Percentiles rank a stretch among this genome's conserved stretches.
These are phyloP conservation scores for Micromonas pusilla DNA, from an alignment of 139 green algal genomes.

Conservation along the genomic window DNA sequence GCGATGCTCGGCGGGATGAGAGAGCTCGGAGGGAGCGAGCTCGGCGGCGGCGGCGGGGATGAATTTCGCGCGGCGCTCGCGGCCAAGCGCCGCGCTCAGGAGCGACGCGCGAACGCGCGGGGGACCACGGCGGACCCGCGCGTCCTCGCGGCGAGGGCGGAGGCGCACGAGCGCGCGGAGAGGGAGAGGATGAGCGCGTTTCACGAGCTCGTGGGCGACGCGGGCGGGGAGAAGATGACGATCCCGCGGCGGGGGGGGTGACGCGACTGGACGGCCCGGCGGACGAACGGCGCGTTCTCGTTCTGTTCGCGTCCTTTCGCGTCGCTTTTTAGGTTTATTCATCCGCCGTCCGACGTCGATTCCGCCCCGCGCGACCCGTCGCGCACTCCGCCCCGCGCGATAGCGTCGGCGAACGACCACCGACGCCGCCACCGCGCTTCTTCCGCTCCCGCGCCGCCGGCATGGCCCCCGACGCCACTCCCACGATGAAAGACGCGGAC, in stretches of 20 bases:
- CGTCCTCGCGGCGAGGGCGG: background rate
- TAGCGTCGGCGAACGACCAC: too few species aligned
- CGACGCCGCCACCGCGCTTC: too few species aligned
- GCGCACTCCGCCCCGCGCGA: too few species aligned
- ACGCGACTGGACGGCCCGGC: too few species aligned
- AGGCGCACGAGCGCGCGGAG: background rate
- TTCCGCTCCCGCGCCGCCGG: too few species aligned
- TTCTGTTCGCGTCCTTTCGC: too few species aligned
- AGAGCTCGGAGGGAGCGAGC: background rate
- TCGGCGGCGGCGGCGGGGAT: background rate
- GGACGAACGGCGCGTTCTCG: too few species aligned
- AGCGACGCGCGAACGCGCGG: background rate
- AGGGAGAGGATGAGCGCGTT: background rate
- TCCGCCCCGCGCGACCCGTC: too few species aligned
- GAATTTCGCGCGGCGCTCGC: background rate
- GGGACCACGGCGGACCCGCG: background rate
- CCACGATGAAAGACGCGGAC: background rate
- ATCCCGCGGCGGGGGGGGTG: background rate
- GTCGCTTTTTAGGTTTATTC: too few species aligned
- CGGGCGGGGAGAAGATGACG: background rate
- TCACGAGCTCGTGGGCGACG: background rate
- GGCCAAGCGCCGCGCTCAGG: background rate
- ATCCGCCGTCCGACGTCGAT: too few species aligned
- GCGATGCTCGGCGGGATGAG: background rate
- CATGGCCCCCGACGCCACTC: background rate